These are phyloP conservation scores for Annulohypoxylon nitens DNA, from an alignment of 495 filamentous ascomycete genomes.

Conservation along the genomic window DNA sequence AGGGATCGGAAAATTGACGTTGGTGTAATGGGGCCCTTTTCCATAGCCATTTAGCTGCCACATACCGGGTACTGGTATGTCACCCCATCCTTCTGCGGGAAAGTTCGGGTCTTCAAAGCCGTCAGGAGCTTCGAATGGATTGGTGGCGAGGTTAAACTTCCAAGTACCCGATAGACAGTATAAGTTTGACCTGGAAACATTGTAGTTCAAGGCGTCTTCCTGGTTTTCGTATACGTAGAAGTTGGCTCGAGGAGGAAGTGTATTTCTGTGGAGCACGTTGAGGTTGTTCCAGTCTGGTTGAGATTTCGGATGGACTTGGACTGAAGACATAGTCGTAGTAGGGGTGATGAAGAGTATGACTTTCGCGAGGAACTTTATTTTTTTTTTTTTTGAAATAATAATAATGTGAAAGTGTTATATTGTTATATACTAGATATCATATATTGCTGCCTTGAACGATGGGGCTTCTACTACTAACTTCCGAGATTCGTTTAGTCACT, in stretches of 20 bases:
- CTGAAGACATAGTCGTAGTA: conserved; percentile 30
- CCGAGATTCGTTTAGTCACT: not conserved
- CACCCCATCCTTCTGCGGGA: conserved; percentile 57
- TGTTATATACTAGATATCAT: not conserved
- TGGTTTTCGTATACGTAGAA: conserved; percentile 57
- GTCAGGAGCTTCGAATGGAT: conserved; percentile 62
- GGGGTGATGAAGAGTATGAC: not conserved
- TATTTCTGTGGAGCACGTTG: conserved; percentile 62
- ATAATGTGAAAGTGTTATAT: not conserved
- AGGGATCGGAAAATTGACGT: conserved; percentile 71
- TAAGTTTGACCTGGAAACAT: conserved; percentile 47
- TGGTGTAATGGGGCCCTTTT: conserved; percentile 70
- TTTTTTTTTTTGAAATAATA: not conserved
- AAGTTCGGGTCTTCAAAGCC: conserved; percentile 45
- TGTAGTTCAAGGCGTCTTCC: conserved; percentile 48
- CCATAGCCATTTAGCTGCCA: conserved; percentile 77
- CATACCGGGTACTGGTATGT: conserved; percentile 71
- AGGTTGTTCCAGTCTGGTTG: conserved; percentile 64
- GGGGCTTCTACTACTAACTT: not conserved
- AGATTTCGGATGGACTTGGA: conserved; percentile 28
- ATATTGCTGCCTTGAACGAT: not conserved
- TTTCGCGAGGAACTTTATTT: not conserved
- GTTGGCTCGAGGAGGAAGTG: conserved; percentile 64
- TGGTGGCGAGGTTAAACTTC: conserved; percentile 68
- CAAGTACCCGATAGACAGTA: conserved; percentile 68